These are phyloP conservation scores for Phaeolepiota aurea DNA, from an alignment of 768 basidiomycete species.

Conservation along the genomic window DNA sequence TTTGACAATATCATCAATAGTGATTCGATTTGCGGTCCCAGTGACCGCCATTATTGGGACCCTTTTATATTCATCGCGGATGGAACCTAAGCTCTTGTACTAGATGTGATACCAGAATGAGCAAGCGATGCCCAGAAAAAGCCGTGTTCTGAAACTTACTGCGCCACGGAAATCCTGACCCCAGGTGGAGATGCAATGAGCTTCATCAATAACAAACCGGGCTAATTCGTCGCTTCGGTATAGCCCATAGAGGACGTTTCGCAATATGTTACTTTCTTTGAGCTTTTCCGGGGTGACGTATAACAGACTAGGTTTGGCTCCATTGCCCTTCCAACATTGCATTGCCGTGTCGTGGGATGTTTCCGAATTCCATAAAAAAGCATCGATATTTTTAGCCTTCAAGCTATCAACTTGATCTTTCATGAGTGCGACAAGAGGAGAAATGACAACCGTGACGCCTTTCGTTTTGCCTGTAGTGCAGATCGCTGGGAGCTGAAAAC, in stretches of 20 bases:
- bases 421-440: slow-evolving; percentile 85
- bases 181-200: slow-evolving; percentile 93
- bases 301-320: slow-evolving; percentile 53
- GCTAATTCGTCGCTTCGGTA: slow-evolving; percentile 55
- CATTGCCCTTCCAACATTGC: slow-evolving; percentile 30
- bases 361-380: slow-evolving; percentile 60
- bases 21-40: slow-evolving; percentile 81
- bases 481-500: slow-evolving; percentile 86
- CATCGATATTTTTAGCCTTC: slow-evolving; percentile 54
- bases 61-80: slow-evolving; percentile 68
- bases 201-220: slow-evolving; percentile 93
- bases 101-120: slow-evolving; percentile 17
- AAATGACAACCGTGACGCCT: slow-evolving; percentile 86
- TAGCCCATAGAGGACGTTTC: slow-evolving; percentile 46
- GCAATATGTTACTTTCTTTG: slow-evolving; percentile 48
- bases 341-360: slow-evolving; percentile 30
- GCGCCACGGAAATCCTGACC: slow-evolving; percentile 89
- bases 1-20: slow-evolving; percentile 69
- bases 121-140: too few species aligned
- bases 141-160: slow-evolving; percentile 33
- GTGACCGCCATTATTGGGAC: slow-evolving; percentile 96
- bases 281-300: slow-evolving; percentile 94
- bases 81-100: slow-evolving; percentile 59
- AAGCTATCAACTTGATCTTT: slow-evolving; percentile 78
- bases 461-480: slow-evolving; percentile 60